phyloP scores from a whole-genome alignment of 768 basidiomycete genomes.

The Wakefieldia striispora region DNA sequence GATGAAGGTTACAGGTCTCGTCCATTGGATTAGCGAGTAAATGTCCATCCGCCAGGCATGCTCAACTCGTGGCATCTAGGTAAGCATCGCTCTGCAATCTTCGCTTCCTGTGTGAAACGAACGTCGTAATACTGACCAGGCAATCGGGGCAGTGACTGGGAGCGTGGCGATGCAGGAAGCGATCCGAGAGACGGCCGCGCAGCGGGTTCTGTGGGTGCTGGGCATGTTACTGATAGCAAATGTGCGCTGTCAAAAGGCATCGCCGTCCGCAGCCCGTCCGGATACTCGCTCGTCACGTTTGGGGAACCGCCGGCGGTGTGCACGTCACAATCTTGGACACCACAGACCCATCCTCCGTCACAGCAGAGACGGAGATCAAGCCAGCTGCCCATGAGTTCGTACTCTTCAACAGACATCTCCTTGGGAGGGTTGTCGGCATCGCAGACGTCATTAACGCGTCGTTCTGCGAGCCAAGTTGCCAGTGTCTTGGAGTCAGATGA shows the following conservation, averaged over 20 bases:
- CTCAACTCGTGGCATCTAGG: constrained; percentile 29
- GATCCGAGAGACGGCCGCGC: constrained; percentile 12
- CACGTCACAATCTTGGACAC: constrained; percentile 25
- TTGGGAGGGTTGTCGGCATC: constrained; percentile 24
- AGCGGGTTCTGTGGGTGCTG: constrained; percentile 5
- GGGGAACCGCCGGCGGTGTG: constrained; percentile 36
- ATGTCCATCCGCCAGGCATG: constrained; percentile 44
- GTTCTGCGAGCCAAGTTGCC: constrained; percentile 39
- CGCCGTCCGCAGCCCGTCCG: constrained; percentile 18
- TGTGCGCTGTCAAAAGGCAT: constrained; percentile 28
- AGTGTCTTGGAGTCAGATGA: constrained; percentile 36
- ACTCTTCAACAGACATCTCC: constrained; percentile 45
- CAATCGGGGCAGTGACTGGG: constrained; percentile 25
- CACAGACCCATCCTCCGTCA: constrained; percentile 27
- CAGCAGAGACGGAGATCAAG: constrained; percentile 24
- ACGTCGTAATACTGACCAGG: constrained; percentile 18
- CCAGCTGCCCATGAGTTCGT: constrained; percentile 51
- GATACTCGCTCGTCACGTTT: constrained; percentile 22
- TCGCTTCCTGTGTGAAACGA: constrained; percentile 16
- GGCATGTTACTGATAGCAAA: constrained; percentile 2
- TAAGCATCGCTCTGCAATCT: constrained; percentile 16
- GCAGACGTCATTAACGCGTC: constrained; percentile 31
- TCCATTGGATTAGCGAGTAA: constrained; percentile 12
- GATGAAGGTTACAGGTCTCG: not conserved
- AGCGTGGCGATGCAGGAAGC: constrained; percentile 17